A percentile compares a stretch with the other conserved stretches of the same genome.
These are phyloP conservation scores for Soucietia sequanensis DNA, from an alignment of 805 yeast genomes.

Conservation along the genomic window DNA sequence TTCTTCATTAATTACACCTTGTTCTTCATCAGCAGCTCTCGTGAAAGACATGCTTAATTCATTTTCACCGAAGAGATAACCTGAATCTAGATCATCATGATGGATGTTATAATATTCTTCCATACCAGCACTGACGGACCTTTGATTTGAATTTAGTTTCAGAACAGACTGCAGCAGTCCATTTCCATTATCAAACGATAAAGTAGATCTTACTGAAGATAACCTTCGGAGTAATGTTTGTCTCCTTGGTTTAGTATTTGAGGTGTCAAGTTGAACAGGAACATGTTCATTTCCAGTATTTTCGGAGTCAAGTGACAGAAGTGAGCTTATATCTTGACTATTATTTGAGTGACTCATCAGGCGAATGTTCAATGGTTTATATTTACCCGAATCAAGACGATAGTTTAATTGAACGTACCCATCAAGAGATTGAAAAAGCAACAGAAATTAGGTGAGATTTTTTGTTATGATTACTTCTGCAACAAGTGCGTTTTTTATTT, in stretches of 20 bases:
- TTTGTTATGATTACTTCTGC: too few species aligned
- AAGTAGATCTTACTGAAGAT: slow-evolving; percentile 14
- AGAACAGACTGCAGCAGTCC: background rate
- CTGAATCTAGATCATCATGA: background rate
- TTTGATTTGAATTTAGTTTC: too few species aligned
- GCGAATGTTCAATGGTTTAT: too few species aligned
- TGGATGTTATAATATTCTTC: background rate
- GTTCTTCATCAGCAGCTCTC: slow-evolving; percentile 1
- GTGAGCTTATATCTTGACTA: too few species aligned
- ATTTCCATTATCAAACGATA: slow-evolving; percentile 1
- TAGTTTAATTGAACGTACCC: too few species aligned
- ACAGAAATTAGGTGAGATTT: too few species aligned
- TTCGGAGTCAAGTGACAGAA: too few species aligned
- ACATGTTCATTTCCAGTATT: background rate
- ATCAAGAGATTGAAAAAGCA: too few species aligned
- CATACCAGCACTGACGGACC: background rate
- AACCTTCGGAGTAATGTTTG: slow-evolving; percentile 11
- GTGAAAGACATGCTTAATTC: slow-evolving; percentile 7
- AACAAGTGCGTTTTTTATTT: too few species aligned
- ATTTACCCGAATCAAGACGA: too few species aligned
- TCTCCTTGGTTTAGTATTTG: slow-evolving; percentile 2
- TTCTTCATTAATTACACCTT: too few species aligned
- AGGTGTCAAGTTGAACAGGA: slow-evolving; percentile 10
- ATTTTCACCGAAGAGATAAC: slow-evolving; percentile 10
- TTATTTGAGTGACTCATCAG: too few species aligned